phyloP scores from a whole-genome alignment of 352 stramenopile genomes.

The Pythium inflatum region DNA sequence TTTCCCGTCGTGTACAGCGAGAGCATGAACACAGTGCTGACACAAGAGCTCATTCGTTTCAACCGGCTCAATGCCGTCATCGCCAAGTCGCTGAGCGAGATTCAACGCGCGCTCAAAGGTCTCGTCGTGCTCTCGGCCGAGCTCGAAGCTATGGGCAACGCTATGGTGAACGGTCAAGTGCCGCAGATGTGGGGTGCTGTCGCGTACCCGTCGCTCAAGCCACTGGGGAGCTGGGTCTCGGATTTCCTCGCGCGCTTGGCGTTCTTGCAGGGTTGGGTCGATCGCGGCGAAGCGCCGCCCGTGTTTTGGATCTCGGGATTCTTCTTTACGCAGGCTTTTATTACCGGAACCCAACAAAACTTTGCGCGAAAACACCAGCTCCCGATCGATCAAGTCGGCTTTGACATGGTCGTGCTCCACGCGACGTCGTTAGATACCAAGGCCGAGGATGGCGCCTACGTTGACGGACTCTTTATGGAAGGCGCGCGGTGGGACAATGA shows the following conservation, averaged over 20 bases:
- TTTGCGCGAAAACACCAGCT: slow-evolving; percentile 91
- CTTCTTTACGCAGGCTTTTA: slow-evolving; percentile 95
- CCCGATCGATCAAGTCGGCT: slow-evolving; percentile 91
- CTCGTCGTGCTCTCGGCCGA: slow-evolving; percentile 93
- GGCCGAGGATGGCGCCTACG: slow-evolving; percentile 87
- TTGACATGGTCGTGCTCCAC: slow-evolving; percentile 87
- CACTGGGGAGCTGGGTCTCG: slow-evolving; percentile 91
- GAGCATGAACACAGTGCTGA: slow-evolving; percentile 91
- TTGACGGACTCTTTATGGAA: slow-evolving; percentile 92
- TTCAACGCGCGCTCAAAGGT: slow-evolving; percentile 92
- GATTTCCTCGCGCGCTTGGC: slow-evolving; percentile 87
- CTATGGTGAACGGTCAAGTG: slow-evolving; percentile 92
- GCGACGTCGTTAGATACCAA: slow-evolving; percentile 47
- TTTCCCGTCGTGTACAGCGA: slow-evolving; percentile 85
- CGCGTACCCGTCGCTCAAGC: slow-evolving; percentile 93
- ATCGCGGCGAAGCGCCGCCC: slow-evolving; percentile 64
- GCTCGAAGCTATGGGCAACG: slow-evolving; percentile 93
- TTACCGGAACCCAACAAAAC: slow-evolving; percentile 94
- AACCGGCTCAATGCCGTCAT: slow-evolving; percentile 87
- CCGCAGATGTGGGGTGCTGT: slow-evolving; percentile 80
- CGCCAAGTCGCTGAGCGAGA: slow-evolving; percentile 78
- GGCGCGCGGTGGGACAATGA: slow-evolving; percentile 84
- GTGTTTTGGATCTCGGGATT: slow-evolving; percentile 95
- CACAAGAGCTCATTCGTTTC: slow-evolving; percentile 91
- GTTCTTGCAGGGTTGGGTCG: slow-evolving; percentile 86